Percentiles rank a stretch among this genome's conserved stretches.
Evolutionary conservation across 768 basidiomycete species (phyloP).

Genomic region (Psilocybe subaeruginosa): DNA sequence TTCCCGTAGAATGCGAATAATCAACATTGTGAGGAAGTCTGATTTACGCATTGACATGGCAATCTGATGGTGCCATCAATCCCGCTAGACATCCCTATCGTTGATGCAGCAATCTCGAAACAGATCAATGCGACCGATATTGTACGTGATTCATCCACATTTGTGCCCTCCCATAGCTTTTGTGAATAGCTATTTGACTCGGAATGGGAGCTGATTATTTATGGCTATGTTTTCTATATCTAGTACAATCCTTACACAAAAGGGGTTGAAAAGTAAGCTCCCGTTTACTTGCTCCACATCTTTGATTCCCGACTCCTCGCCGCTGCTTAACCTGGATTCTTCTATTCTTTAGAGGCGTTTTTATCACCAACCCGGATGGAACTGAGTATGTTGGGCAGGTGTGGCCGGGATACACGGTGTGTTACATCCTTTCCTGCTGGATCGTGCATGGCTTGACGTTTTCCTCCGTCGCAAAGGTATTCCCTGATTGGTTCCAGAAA

Average conservation of each 20-base stretch:
- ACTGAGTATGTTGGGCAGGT: conserved; percentile 75
- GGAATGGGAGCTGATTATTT: conserved; percentile 1
- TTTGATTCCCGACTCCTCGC: conserved; percentile 14
- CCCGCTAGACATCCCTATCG: conserved; percentile 64
- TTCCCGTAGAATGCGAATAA: conserved; percentile 16
- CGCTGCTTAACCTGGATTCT: conserved; percentile 5
- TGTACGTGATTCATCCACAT: conserved; percentile 40
- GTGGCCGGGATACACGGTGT: conserved; percentile 76
- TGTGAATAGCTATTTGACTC: conserved; percentile 2
- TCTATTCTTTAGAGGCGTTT: conserved; percentile 51
- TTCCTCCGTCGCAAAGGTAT: conserved; percentile 22
- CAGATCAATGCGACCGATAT: conserved; percentile 62
- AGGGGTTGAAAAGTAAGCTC: conserved; percentile 58
- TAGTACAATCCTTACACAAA: conserved; percentile 71
- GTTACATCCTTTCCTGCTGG: conserved; percentile 10
- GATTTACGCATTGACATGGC: conserved; percentile 15
- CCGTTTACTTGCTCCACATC: conserved; percentile 6
- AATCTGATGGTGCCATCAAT: conserved; percentile 10
- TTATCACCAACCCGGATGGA: conserved; percentile 77
- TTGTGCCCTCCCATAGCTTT: neutral
- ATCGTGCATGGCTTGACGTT: neutral
- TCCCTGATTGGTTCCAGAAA: conserved; percentile 35
- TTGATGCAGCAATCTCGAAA: conserved; percentile 64
- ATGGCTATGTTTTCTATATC: conserved; percentile 1
- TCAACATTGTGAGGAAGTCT: conserved; percentile 20